Evolutionary conservation across 1,139 yeast genomes (phyloP).

Genomic region (Kodamaea ohmeri): DNA sequence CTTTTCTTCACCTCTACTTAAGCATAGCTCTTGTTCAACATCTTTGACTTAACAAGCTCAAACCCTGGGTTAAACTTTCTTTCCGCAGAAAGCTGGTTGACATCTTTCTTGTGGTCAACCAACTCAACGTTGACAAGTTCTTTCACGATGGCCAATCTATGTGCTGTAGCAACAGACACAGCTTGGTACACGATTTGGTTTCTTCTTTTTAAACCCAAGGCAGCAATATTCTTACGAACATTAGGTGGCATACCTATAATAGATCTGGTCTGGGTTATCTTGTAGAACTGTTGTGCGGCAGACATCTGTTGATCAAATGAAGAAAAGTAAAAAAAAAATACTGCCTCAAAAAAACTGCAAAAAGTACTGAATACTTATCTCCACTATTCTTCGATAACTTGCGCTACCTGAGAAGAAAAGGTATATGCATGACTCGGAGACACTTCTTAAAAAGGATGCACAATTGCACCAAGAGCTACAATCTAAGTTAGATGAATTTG

Average conservation of each 20-base stretch:
- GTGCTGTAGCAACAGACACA: constrained; percentile 79
- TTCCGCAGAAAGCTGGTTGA: constrained; percentile 49
- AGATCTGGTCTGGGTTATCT: constrained; percentile 77
- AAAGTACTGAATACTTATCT: neutral
- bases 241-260: constrained; percentile 80
- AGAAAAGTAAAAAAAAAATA: constrained; percentile 5
- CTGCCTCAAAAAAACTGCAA: constrained; percentile 1
- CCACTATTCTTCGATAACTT: no score
- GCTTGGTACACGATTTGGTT: constrained; percentile 72
- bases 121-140: constrained; percentile 87
- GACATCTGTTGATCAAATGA: constrained; percentile 16
- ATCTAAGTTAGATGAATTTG: constrained; percentile 1
- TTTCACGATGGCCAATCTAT: constrained; percentile 77
- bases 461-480: constrained; percentile 19
- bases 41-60: constrained; percentile 14
- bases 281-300: constrained; percentile 31
- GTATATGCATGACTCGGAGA: constrained; percentile 5
- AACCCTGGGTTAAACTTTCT: constrained; percentile 64
- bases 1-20: no score
- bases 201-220: constrained; percentile 74
- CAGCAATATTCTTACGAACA: constrained; percentile 60
- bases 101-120: constrained; percentile 51
- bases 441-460: constrained; percentile 19
- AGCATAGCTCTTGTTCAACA: constrained; percentile 1
- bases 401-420: no score